A percentile compares a stretch with the other conserved stretches of the same genome.
phyloP scores from a whole-genome alignment of 495 filamentous ascomycete genomes.

The Daldinia childiae region DNA sequence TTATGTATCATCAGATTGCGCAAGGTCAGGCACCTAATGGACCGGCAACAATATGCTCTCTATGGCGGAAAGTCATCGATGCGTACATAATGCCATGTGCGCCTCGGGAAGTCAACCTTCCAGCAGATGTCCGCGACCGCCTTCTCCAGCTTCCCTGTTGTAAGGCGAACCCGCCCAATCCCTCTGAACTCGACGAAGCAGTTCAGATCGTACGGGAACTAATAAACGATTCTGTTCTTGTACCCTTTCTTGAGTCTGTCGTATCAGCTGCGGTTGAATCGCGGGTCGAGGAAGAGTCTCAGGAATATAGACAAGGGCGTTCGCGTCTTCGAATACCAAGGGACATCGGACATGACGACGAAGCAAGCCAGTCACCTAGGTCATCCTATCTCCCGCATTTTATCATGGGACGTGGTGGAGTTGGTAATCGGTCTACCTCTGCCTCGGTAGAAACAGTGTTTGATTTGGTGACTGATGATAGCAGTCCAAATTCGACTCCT shows the following conservation, averaged over 20 bases:
- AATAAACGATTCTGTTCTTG: slow-evolving; percentile 95
- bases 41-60: slow-evolving; percentile 74
- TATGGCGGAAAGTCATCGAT: slow-evolving; percentile 73
- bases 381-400: slow-evolving; percentile 56
- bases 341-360: slow-evolving; percentile 47
- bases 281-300: slow-evolving; percentile 45
- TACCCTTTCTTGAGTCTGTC: slow-evolving; percentile 78
- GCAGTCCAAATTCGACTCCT: slow-evolving; percentile 61
- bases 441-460: slow-evolving; percentile 48
- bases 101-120: slow-evolving; percentile 92
- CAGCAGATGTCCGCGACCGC: slow-evolving; percentile 81
- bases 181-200: slow-evolving; percentile 84
- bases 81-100: slow-evolving; percentile 84
- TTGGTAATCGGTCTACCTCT: slow-evolving; percentile 50
- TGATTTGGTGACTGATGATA: slow-evolving; percentile 61
- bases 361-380: slow-evolving; percentile 55
- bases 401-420: slow-evolving; percentile 50
- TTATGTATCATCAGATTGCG: slow-evolving; percentile 64
- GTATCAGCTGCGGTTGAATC: slow-evolving; percentile 50
- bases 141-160: slow-evolving; percentile 72
- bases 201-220: slow-evolving; percentile 90
- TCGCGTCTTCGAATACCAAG: slow-evolving; percentile 52
- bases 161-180: slow-evolving; percentile 71
- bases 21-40: slow-evolving; percentile 55
- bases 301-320: slow-evolving; percentile 51